These are phyloP conservation scores for Colletotrichum neosansevieriae DNA, from an alignment of 2,329 filamentous ascomycete species.

Conservation along the genomic window DNA sequence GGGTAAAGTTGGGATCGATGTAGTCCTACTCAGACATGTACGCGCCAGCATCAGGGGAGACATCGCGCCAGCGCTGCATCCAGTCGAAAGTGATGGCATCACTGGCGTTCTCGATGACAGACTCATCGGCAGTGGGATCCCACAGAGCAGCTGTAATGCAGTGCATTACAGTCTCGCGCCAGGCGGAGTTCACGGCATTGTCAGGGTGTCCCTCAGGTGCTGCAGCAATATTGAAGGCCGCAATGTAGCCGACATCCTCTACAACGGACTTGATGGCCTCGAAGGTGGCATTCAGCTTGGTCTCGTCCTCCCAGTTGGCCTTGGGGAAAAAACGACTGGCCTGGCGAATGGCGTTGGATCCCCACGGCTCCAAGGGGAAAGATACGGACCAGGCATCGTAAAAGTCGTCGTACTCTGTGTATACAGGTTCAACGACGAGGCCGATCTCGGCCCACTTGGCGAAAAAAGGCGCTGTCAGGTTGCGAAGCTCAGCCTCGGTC, in stretches of 20 bases:
- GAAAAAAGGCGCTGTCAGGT: constrained; percentile 50
- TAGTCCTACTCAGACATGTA: constrained; percentile 45
- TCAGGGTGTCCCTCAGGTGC: constrained; percentile 45
- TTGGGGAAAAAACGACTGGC: constrained; percentile 51
- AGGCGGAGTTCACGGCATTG: constrained; percentile 62
- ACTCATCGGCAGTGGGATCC: constrained; percentile 51
- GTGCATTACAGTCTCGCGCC: constrained; percentile 56
- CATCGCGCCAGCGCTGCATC: constrained; percentile 52
- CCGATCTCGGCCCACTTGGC: constrained; percentile 49
- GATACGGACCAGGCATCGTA: constrained; percentile 45
- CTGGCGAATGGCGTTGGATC: constrained; percentile 43
- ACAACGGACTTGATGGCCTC: constrained; percentile 44
- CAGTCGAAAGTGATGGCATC: constrained; percentile 45
- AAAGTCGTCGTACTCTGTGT: constrained; percentile 45
- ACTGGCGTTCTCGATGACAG: constrained; percentile 47
- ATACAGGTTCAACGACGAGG: constrained; percentile 45
- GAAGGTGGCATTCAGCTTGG: constrained; percentile 47
- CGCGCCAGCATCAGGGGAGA: constrained; percentile 41
- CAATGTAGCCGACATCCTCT: constrained; percentile 45
- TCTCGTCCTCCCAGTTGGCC: constrained; percentile 47
- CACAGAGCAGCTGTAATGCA: constrained; percentile 46
- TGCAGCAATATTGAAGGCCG: constrained; percentile 48
- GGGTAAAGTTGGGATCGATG: constrained; percentile 41
- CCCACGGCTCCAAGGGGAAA: constrained; percentile 44
- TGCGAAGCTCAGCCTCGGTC: constrained; percentile 50